Evolutionary conservation across 306 rosid genomes (phyloP), one percentile per base, ranked within the genome.

Genomic region (Clitoria ternatea): DNA sequence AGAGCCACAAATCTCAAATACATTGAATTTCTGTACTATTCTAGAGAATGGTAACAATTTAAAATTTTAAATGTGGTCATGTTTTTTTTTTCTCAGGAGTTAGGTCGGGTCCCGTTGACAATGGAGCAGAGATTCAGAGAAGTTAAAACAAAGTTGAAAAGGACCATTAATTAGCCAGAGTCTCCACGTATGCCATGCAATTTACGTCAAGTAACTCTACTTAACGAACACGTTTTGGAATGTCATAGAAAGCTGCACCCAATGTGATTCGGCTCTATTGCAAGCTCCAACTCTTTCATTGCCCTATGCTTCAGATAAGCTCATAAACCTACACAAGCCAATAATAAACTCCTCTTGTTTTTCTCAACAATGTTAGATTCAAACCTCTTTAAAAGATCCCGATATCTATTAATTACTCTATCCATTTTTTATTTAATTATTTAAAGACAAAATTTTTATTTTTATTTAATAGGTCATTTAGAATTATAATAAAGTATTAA

Each of bases 21-120:
- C 8, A 12, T 44, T 61, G 79, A 44, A 62, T 50, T 73, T 43
- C 70, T 66, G 0, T 45, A 61, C 7, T 1, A 69, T 56, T 80
- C 64, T 67, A 80, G 71, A 76, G 73, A 76, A 74, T 29, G 83
- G 73, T 70, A 76, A 71, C 65, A 5, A 62, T 65, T 18, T 13
- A 52, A 68, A 53, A n/a, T 5, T 36, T 40, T 48, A 37, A 35
- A 6, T 35, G 27, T 19, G 8, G 63, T 66, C n/a, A n/a, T n/a
- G n/a, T n/a, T 10, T 24, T 54, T 5, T 11, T 73, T 82, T 86
- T 66, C 74, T 67, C 57, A 67, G 14, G 77, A 68, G 87, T 85
- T 85, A 81, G 89, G 89, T 72, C 24, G 14, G 61, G 66, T 12
- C 15, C 22, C 1, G 39, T 85, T 83, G 96, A 87, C 75, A 82